Percentiles rank a stretch among this genome's conserved stretches.
Conservation (phyloP, 1,284 basidiomycete genomes). For the Uromyces viciae-fabae region DNA sequence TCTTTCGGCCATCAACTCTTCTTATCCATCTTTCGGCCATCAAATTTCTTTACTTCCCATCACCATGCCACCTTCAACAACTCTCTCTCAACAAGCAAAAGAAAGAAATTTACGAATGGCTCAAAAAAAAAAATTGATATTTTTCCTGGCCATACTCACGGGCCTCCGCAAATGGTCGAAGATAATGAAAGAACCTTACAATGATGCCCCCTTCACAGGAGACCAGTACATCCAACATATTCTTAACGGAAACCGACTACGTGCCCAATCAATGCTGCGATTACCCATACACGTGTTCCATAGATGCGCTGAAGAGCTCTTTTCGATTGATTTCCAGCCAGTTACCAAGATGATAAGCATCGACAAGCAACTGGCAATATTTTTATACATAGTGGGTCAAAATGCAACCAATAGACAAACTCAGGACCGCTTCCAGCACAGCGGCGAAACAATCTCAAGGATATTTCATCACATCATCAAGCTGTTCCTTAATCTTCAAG, state of each 20-base stretch:
- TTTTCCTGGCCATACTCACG: not conserved
- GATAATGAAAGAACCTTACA: not conserved
- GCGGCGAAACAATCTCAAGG: constrained; percentile 47
- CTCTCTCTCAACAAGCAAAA: no score
- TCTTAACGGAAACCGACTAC: not conserved
- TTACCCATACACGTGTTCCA: not conserved
- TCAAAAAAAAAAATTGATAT: not conserved
- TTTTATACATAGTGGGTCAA: constrained; percentile 2
- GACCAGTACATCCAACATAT: not conserved
- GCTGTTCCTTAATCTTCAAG: not conserved
- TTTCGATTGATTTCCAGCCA: not conserved
- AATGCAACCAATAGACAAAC: constrained; percentile 4
- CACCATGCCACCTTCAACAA: no score
- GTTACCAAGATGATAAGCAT: not conserved
- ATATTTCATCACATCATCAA: constrained; percentile 22
- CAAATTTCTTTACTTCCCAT: no score
- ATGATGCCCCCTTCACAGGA: not conserved
- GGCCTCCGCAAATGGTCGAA: not conserved
- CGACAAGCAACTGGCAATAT: not conserved
- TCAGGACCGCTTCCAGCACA: constrained; percentile 44
- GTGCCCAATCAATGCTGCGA: not conserved
- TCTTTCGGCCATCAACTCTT: no score
- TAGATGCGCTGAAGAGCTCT: not conserved
- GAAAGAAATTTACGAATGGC: no score
- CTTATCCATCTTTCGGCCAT: no score